A percentile compares a stretch with the other conserved stretches of the same genome.
Conservation (phyloP, 2,329 filamentous ascomycete species). For the Colletotrichum sojae region DNA sequence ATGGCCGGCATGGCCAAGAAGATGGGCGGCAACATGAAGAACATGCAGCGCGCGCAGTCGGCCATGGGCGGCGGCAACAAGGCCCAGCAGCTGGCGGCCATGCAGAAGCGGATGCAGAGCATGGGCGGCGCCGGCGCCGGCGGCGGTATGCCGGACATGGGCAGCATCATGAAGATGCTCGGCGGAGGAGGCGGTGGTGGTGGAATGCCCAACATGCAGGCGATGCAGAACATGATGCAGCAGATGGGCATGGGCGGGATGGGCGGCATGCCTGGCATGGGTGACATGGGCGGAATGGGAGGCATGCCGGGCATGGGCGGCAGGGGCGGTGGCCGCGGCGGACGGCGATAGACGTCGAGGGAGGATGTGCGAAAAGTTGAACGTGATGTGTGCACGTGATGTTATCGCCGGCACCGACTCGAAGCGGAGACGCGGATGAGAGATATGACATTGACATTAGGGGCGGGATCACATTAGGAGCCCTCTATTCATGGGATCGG, state of each 20-base stretch:
- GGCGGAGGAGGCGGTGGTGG: constrained; percentile 76
- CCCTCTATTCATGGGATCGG: constrained; percentile 16
- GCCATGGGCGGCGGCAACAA: constrained; percentile 94
- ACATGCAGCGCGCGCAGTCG: constrained; percentile 94
- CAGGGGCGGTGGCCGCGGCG: constrained; percentile 67
- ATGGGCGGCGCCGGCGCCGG: constrained; percentile 84
- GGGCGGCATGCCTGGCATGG: constrained; percentile 81
- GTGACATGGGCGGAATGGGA: constrained; percentile 64
- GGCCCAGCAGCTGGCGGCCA: constrained; percentile 92
- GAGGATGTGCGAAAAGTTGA: neutral
- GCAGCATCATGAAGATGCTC: constrained; percentile 92
- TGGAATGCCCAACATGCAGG: constrained; percentile 77
- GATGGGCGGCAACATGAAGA: constrained; percentile 97
- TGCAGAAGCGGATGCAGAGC: constrained; percentile 94
- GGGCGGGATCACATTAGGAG: constrained; percentile 9
- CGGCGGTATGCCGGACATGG: constrained; percentile 64
- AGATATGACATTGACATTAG: constrained; percentile 6
- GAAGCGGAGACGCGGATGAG: constrained; percentile 14
- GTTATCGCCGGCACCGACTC: neutral
- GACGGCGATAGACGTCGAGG: constrained; percentile 82
- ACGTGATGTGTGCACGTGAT: neutral
- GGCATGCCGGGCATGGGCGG: constrained; percentile 67
- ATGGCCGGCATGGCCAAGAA: constrained; percentile 99
- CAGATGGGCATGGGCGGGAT: constrained; percentile 74
- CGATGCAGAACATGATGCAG: constrained; percentile 86